phyloP scores from a whole-genome alignment of 495 filamentous ascomycete genomes.

The Haplographium delicatum region DNA sequence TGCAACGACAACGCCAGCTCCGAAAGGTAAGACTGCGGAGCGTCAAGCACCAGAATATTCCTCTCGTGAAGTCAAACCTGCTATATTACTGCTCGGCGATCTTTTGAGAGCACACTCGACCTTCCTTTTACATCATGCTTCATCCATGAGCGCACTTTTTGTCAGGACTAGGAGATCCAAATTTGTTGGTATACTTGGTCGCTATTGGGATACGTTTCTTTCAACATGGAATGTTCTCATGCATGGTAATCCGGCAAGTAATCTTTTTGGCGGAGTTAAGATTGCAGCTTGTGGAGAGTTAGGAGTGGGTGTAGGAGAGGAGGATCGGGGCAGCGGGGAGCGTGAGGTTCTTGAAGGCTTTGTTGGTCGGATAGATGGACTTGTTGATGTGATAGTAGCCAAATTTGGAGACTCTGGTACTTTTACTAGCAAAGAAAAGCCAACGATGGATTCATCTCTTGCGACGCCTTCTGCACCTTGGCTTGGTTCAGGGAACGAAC shows the following conservation, averaged over 20 bases:
- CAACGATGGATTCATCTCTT: too few species aligned
- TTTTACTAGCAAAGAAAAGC: neutral
- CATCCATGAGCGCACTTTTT: constrained; percentile 61
- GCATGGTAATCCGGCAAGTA: constrained; percentile 78
- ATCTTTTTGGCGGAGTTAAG: constrained; percentile 78
- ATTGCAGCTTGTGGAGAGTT: constrained; percentile 87
- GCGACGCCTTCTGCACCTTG: constrained; percentile 38
- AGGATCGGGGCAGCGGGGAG: constrained; percentile 88
- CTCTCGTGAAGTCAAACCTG: constrained; percentile 80
- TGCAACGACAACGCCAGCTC: constrained; percentile 3
- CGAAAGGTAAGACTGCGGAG: constrained; percentile 14
- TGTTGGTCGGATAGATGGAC: constrained; percentile 57
- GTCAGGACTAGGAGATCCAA: constrained; percentile 43
- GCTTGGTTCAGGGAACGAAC: constrained; percentile 59
- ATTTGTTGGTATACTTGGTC: constrained; percentile 56
- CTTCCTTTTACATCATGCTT: constrained; percentile 82
- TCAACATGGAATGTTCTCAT: constrained; percentile 85
- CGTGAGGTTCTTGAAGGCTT: constrained; percentile 86
- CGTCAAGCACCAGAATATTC: constrained; percentile 62
- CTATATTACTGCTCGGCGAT: constrained; percentile 71
- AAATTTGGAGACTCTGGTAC: constrained; percentile 61
- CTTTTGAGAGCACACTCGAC: constrained; percentile 74
- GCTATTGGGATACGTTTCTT: constrained; percentile 79
- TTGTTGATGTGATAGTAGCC: constrained; percentile 82
- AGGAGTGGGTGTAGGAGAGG: constrained; percentile 88